Base-by-base conservation (phyloP, 306 rosid genomes). In the Prunus armeniaca region DNA sequence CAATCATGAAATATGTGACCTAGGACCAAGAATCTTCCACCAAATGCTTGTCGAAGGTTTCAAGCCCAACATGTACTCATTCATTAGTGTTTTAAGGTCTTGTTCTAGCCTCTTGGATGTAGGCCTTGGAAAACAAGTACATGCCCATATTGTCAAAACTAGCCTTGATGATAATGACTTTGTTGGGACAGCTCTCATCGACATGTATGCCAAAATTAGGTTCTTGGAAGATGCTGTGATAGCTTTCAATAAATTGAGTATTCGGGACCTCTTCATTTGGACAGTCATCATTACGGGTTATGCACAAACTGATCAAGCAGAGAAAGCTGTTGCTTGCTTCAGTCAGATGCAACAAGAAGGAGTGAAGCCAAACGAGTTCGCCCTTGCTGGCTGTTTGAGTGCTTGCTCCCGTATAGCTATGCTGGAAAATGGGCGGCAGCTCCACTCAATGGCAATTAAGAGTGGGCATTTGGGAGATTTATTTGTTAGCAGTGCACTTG, bases 201-300 rank as follows among this genome's bases (percentile, higher is more conserved):
- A 81, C 72, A 77, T 84, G 87, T 84, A 84, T 56, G 72, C 82
- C 15, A 73, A 80, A 50, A 56, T 62, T 24, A 71, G 76, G 75
- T 9, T 66, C 15, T 9, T 80, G 51, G 80, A 84, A 61, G 84
- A 80, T 62, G 80, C 79, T 19, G 76, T 67, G 65, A 45, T 52
- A 65, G 80, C 81, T 46, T 84, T 84, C 63, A 52, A 69, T 34
- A 74, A 74, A 65, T 76, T 84, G 54, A 69, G 43, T 54, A 51
- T 12, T 80, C 72, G 64, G 69, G 87, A 80, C 65, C 52, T 80
- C 57, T 78, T 80, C 73, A 43, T 84, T 30, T 84, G 87, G 87
- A 84, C 84, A 9, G 76, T 78, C 38, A 65, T 80, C 63, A 68
- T 84, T 60, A 76, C 82, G 49, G 76, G 71, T 67, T 76, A 68